Percentiles rank a stretch among this genome's conserved stretches.
Evolutionary conservation across 192 early-diverging fungal species (phyloP).

Genomic region (Jimgerdemannia flammicorona): DNA sequence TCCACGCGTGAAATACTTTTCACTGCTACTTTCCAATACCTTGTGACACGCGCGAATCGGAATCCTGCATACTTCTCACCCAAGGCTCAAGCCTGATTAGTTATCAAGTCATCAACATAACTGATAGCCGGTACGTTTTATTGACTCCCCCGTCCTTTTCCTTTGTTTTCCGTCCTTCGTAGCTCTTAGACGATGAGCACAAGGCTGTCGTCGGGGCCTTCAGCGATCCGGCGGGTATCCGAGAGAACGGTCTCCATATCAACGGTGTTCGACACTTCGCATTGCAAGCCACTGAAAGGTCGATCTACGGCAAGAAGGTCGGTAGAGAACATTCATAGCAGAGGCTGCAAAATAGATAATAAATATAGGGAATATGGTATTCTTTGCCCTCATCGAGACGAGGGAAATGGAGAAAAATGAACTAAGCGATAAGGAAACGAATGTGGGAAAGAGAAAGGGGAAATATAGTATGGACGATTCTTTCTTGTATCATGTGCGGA

Average conservation of each 20-base stretch:
- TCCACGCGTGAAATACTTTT: neutral
- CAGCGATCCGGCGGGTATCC: constrained; percentile 45
- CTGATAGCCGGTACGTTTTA: neutral
- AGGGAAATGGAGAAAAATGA: too few species aligned
- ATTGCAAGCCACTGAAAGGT: constrained; percentile 56
- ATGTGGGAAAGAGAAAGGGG: too few species aligned
- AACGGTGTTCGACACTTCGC: constrained; percentile 73
- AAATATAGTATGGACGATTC: too few species aligned
- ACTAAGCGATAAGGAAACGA: too few species aligned
- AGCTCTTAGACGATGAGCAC: constrained; percentile 57
- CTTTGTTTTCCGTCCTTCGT: constrained; percentile 8
- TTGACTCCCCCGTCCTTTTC: neutral
- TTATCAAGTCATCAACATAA: neutral
- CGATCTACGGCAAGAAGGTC: constrained; percentile 81
- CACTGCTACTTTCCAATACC: neutral
- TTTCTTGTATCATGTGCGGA: too few species aligned
- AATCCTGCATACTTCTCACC: neutral
- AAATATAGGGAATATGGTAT: neutral
- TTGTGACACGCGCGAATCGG: too few species aligned
- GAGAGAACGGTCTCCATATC: constrained; percentile 62
- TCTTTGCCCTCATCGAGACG: neutral
- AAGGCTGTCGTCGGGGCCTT: constrained; percentile 60
- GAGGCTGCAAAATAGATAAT: neutral
- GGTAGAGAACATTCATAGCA: neutral
- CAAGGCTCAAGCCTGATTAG: neutral